Percentiles rank a stretch among this genome's conserved stretches.
These are phyloP conservation scores for Trichophaea hybrida DNA, from an alignment of 2,329 filamentous ascomycete species.

Conservation along the genomic window DNA sequence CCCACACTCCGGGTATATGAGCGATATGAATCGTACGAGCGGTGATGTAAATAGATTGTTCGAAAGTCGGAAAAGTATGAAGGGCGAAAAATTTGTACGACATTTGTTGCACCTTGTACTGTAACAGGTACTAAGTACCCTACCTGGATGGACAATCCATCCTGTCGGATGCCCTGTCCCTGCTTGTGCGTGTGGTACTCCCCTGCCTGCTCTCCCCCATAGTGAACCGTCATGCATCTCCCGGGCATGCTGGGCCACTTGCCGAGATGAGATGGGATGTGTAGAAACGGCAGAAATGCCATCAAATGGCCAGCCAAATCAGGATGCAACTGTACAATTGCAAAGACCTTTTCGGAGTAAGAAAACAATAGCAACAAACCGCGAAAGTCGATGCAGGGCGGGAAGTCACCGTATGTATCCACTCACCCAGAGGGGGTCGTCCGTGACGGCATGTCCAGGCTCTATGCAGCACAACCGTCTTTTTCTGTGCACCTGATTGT, in stretches of 20 bases:
- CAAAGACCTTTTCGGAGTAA: neutral
- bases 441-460: neutral
- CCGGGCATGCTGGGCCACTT: constrained; percentile 8
- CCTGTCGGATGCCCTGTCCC: neutral
- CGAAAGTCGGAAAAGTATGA: neutral
- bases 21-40: neutral
- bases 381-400: neutral
- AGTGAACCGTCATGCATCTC: constrained; percentile 9
- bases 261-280: constrained; percentile 15
- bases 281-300: neutral
- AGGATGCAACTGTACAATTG: neutral
- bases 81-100: neutral
- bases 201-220: constrained; percentile 2
- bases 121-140: neutral
- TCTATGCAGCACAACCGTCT: neutral
- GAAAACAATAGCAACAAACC: neutral
- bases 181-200: neutral
- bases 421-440: neutral
- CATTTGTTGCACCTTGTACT: neutral
- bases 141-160: neutral
- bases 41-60: neutral
- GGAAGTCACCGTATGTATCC: neutral
- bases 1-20: neutral
- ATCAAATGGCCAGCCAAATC: constrained; percentile 1
- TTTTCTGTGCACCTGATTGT: neutral